A percentile compares a stretch with the other conserved stretches of the same genome.
These are phyloP conservation scores for Botrytis deweyae DNA, from an alignment of 2,329 filamentous ascomycete species.

Conservation along the genomic window DNA sequence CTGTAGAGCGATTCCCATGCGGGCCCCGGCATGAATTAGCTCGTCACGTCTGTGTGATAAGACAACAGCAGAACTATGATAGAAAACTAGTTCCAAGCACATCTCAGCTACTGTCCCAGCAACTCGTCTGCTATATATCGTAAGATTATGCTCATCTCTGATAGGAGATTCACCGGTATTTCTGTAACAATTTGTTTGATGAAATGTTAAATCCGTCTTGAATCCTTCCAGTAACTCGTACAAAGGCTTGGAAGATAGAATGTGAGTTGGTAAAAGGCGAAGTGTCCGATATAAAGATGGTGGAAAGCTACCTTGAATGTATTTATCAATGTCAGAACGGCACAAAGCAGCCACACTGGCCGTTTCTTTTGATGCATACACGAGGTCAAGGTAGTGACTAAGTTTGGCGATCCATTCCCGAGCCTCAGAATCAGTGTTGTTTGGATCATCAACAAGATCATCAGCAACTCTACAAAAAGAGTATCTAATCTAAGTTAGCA, in stretches of 20 bases:
- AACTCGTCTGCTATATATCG: conserved; percentile 64
- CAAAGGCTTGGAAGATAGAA: conserved; percentile 58
- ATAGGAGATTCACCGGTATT: conserved; percentile 52
- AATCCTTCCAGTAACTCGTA: conserved; percentile 67
- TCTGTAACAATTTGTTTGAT: conserved; percentile 26
- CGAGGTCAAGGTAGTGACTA: conserved; percentile 54
- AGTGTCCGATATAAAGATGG: conserved; percentile 47
- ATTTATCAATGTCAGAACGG: conserved; percentile 25
- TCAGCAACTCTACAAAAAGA: conserved; percentile 74
- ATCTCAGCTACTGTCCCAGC: conserved; percentile 71
- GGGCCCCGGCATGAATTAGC: conserved; percentile 56
- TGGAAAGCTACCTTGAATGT: conserved; percentile 35
- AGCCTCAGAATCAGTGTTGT: conserved; percentile 50
- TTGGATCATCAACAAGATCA: conserved; percentile 68
- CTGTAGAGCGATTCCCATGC: conserved; percentile 74
- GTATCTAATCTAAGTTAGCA: conserved; percentile 49
- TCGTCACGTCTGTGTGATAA: conserved; percentile 39
- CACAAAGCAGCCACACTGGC: conserved; percentile 30
- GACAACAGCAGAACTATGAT: conserved; percentile 44
- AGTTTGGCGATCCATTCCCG: conserved; percentile 59
- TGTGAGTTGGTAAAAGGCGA: conserved; percentile 55
- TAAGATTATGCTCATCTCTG: conserved; percentile 55
- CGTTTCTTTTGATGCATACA: conserved; percentile 43
- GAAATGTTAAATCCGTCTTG: conserved; percentile 64
- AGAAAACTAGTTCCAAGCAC: conserved; percentile 65